Evolutionary conservation across 2,329 filamentous ascomycete genomes (phyloP).

Genomic region (Colletotrichum abscissum): DNA sequence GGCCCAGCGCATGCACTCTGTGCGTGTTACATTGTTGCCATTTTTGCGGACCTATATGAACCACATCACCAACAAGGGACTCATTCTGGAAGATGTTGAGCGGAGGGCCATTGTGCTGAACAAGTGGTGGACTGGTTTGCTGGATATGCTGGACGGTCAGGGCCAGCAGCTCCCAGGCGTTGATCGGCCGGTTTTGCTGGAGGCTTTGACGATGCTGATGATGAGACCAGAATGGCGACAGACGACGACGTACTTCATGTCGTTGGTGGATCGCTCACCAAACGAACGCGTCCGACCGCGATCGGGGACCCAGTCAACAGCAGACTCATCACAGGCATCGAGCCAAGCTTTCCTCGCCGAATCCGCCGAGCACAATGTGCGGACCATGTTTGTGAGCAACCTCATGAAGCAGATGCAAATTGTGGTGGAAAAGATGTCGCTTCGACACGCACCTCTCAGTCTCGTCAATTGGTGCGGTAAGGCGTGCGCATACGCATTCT

Average conservation of each 20-base stretch:
- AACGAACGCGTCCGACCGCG: conserved; percentile 57
- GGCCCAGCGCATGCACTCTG: conserved; percentile 78
- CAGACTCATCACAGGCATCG: conserved; percentile 74
- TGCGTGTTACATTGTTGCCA: conserved; percentile 78
- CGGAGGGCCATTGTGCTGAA: conserved; percentile 82
- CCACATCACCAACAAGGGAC: conserved; percentile 71
- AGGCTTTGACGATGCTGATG: conserved; percentile 85
- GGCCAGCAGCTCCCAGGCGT: conserved; percentile 78
- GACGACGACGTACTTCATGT: conserved; percentile 74
- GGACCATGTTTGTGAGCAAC: conserved; percentile 87
- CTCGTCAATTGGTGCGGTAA: conserved; percentile 90
- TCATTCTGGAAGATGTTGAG: conserved; percentile 86
- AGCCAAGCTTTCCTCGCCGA: conserved; percentile 67
- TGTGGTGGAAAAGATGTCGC: conserved; percentile 89
- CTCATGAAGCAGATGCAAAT: conserved; percentile 85
- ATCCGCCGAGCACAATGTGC: conserved; percentile 88
- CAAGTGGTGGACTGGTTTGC: conserved; percentile 88
- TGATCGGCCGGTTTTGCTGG: conserved; percentile 84
- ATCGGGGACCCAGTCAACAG: conserved; percentile 59
- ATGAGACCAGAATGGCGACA: conserved; percentile 88
- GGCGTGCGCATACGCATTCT: conserved; percentile 91
- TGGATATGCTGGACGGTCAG: conserved; percentile 83
- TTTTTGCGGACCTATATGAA: conserved; percentile 79
- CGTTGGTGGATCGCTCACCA: conserved; percentile 66
- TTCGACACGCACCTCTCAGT: conserved; percentile 73